phyloP scores from a whole-genome alignment of 257 asterid species.

The Solanum bulbocastanum region DNA sequence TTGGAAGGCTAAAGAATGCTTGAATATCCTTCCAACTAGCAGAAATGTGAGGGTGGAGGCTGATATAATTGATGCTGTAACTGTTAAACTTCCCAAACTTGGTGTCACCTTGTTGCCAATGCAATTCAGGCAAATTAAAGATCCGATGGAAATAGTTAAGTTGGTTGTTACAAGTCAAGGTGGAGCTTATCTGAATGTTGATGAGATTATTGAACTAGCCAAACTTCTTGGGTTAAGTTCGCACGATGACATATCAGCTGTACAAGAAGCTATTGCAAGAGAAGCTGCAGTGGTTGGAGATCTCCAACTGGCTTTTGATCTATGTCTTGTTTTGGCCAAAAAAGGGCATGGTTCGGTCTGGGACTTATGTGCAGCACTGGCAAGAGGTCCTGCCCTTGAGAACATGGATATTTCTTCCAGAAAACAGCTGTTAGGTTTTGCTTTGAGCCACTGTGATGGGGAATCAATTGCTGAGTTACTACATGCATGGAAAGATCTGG shows the following conservation, averaged over 20 bases:
- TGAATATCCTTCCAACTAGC: slow-evolving; percentile 75
- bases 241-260: slow-evolving; percentile 72
- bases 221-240: slow-evolving; percentile 92
- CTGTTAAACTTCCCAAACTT: slow-evolving; percentile 90
- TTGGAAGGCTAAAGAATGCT: slow-evolving; percentile 99
- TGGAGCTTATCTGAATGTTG: slow-evolving; percentile 89
- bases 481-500: slow-evolving; percentile 92
- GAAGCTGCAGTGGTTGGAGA: slow-evolving; percentile 99
- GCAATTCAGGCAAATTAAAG: slow-evolving; percentile 93
- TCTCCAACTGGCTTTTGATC: slow-evolving; percentile 93
- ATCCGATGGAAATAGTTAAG: slow-evolving; percentile 88
- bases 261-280: slow-evolving; percentile 98
- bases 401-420: slow-evolving; percentile 70
- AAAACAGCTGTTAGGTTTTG: slow-evolving; percentile 85
- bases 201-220: slow-evolving; percentile 85
- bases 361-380: slow-evolving; percentile 98
- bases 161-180: slow-evolving; percentile 75
- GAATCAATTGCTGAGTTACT: slow-evolving; percentile 90
- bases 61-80: slow-evolving; percentile 77
- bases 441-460: slow-evolving; percentile 92
- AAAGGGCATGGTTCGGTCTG: slow-evolving; percentile 94
- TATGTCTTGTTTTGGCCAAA: slow-evolving; percentile 79
- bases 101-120: slow-evolving; percentile 92
- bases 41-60: slow-evolving; percentile 81
- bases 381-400: slow-evolving; percentile 92